Conservation (phyloP, 345 rosid species). For the Lepidium aucheri region DNA sequence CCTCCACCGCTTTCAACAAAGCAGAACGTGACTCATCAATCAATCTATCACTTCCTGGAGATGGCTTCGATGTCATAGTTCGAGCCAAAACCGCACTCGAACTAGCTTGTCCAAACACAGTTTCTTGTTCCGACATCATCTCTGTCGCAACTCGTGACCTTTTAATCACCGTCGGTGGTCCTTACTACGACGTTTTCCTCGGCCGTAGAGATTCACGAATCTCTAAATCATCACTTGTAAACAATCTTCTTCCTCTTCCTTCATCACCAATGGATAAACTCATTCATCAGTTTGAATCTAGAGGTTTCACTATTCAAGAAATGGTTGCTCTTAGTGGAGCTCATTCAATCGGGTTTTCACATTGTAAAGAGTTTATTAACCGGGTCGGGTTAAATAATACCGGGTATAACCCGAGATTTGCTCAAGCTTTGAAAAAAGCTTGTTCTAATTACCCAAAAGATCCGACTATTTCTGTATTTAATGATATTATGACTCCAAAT, state of each 20-base stretch:
- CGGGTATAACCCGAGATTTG: slow-evolving; percentile 66
- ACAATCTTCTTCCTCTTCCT: slow-evolving; percentile 57
- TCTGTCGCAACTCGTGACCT: slow-evolving; percentile 79
- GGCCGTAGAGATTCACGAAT: slow-evolving; percentile 65
- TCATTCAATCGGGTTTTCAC: slow-evolving; percentile 89
- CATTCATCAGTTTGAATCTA: slow-evolving; percentile 42
- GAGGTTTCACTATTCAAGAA: slow-evolving; percentile 65
- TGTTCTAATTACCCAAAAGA: slow-evolving; percentile 52
- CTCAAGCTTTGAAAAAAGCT: slow-evolving; percentile 49
- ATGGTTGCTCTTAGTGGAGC: slow-evolving; percentile 89
- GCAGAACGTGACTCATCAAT: slow-evolving; percentile 78
- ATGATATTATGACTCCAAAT: slow-evolving; percentile 86
- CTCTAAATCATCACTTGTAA: slow-evolving; percentile 41
- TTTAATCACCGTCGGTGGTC: slow-evolving; percentile 58
- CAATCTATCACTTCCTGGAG: slow-evolving; percentile 85
- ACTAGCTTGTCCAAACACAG: slow-evolving; percentile 70
- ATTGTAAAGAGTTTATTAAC: slow-evolving; percentile 65
- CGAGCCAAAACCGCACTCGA: slow-evolving; percentile 87
- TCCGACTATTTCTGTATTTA: slow-evolving; percentile 73
- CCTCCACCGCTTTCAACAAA: slow-evolving; percentile 53
- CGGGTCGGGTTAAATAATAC: slow-evolving; percentile 35
- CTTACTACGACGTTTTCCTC: slow-evolving; percentile 53
- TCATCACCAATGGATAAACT: slow-evolving; percentile 44
- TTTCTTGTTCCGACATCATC: slow-evolving; percentile 89
- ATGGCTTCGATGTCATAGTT: slow-evolving; percentile 69